A percentile compares a stretch with the other conserved stretches of the same genome.
phyloP scores from a whole-genome alignment of 2,329 filamentous ascomycete species.

The Calonectria honghensis region DNA sequence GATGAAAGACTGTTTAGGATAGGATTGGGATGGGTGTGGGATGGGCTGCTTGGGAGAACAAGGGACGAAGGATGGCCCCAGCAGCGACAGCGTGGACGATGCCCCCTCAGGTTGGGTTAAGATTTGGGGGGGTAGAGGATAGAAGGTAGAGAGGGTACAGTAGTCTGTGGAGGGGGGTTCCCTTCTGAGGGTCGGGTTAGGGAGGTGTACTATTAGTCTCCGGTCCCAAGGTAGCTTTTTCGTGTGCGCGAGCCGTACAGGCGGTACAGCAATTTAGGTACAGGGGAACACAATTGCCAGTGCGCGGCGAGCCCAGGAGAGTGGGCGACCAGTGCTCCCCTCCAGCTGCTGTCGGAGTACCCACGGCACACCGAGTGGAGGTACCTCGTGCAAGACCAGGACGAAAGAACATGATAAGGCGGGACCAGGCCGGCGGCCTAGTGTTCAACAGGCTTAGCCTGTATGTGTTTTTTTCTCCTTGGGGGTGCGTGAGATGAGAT shows the following conservation, averaged over 20 bases:
- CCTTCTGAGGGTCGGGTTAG: slow-evolving; percentile 1
- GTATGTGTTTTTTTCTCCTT: slow-evolving; percentile 14
- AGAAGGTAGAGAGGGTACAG: slow-evolving; percentile 6
- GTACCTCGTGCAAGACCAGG: slow-evolving; percentile 15
- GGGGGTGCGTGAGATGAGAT: slow-evolving; percentile 23
- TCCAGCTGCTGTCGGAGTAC: slow-evolving; percentile 1
- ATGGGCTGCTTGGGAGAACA: slow-evolving; percentile 16
- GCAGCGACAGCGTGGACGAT: slow-evolving; percentile 31
- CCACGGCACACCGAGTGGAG: slow-evolving; percentile 8
- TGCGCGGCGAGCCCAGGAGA: slow-evolving; percentile 12
- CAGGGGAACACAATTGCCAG: slow-evolving; percentile 10
- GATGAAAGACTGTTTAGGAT: slow-evolving; percentile 35
- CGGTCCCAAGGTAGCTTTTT: slow-evolving; percentile 14
- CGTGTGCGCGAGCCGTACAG: slow-evolving; percentile 16
- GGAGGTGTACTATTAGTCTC: slow-evolving; percentile 19
- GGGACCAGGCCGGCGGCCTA: slow-evolving; percentile 25
- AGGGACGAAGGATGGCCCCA: slow-evolving; percentile 30
- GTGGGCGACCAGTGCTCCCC: slow-evolving; percentile 1
- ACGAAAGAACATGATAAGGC: slow-evolving; percentile 29
- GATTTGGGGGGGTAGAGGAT: slow-evolving; percentile 23
- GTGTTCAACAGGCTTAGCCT: slow-evolving; percentile 28
- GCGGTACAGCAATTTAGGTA: slow-evolving; percentile 11
- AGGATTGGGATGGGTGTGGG: slow-evolving; percentile 25
- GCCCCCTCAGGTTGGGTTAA: slow-evolving; percentile 33
- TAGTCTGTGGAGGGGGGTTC: slow-evolving; percentile 4